Evolutionary conservation across 352 stramenopile species (phyloP).

Genomic region (Paralagenidium karlingii): DNA sequence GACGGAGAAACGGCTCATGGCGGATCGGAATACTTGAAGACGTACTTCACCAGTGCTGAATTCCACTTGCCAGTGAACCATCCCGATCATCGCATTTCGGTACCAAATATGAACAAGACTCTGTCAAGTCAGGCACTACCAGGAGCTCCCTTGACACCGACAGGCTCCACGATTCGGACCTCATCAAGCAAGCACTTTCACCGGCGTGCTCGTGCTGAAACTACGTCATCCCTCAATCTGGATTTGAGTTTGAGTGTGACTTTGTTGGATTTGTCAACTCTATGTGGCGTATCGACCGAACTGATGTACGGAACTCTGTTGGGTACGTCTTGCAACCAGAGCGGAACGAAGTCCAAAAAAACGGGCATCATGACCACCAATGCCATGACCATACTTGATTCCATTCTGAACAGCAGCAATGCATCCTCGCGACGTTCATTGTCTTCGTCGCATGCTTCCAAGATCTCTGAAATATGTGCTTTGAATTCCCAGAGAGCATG

Average conservation of each 20-base stretch:
- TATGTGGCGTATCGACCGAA: conserved; percentile 63
- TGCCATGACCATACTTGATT: background rate
- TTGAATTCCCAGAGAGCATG: background rate
- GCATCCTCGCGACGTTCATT: background rate
- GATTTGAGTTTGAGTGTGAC: conserved; percentile 62
- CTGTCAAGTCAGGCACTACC: no score
- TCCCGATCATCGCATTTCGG: conserved; percentile 44
- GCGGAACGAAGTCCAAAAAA: conserved; percentile 1
- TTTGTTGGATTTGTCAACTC: conserved; percentile 53
- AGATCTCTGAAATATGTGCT: background rate
- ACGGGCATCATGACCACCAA: conserved; percentile 6
- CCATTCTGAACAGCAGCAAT: background rate
- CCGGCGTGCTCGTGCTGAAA: conserved; percentile 32
- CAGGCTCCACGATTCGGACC: conserved; percentile 14
- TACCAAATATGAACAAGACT: conserved; percentile 19
- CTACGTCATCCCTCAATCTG: conserved; percentile 27
- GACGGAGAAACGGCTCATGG: no score
- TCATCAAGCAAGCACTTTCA: conserved; percentile 4
- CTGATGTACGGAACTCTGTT: conserved; percentile 51
- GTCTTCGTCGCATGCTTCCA: background rate
- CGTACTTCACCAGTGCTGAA: conserved; percentile 53
- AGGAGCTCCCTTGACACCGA: conserved; percentile 32
- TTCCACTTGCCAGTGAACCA: conserved; percentile 61
- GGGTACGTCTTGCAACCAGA: background rate
- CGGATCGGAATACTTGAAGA: conserved; percentile 59